Base-by-base conservation (phyloP, 306 rosid genomes). In the Trifolium dubium region DNA sequence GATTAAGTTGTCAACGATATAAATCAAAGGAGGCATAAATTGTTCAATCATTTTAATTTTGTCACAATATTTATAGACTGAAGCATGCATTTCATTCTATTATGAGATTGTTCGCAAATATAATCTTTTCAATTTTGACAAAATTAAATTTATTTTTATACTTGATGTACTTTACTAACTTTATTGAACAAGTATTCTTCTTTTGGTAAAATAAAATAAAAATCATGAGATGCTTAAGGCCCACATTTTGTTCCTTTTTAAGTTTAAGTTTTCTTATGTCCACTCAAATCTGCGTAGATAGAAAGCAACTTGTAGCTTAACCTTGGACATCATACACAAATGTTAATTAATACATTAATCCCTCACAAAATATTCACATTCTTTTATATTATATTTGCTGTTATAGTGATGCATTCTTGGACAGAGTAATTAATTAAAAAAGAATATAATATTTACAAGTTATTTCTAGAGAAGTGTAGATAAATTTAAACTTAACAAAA, bases 231-330 rank as follows among this genome's bases (percentile, higher is more conserved):
- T 35, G 50, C 50, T 3, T 44, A 4, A 17, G 75, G 79, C 65
- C 84, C 80, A 70, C 84, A 40, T 70, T 70, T 59, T 64, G 41
- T 74, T 78, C 41, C 46, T 73, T 78, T 59, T 59, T 5, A 56
- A 5, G 40, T 59, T 59, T n/a, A 32, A 32, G 43, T 1, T 73
- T 54, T 69, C 64, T 77, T 67, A 1, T 40, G 47, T 80, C 87
- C 82, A 76, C 77, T 60, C 64, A 72, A 63, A 72, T 79, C 80
- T 43, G 87, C 87, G 84, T 83, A 54, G 71, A 62, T 65, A 43
- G 62, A 76, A 83, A 73, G 87, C 87, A 59, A 79, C 77, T 43
- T 54, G 14, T 64, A 46, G 3, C 77, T 69, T 50, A 14, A 15
- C 64, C 18, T 58, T 30, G 2, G 9, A 29, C 18, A 59, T 12